Evolutionary conservation across 23 red algal species (phyloP), one percentile per base, ranked within the genome.

Genomic region (Gracilaria domingensis): DNA sequence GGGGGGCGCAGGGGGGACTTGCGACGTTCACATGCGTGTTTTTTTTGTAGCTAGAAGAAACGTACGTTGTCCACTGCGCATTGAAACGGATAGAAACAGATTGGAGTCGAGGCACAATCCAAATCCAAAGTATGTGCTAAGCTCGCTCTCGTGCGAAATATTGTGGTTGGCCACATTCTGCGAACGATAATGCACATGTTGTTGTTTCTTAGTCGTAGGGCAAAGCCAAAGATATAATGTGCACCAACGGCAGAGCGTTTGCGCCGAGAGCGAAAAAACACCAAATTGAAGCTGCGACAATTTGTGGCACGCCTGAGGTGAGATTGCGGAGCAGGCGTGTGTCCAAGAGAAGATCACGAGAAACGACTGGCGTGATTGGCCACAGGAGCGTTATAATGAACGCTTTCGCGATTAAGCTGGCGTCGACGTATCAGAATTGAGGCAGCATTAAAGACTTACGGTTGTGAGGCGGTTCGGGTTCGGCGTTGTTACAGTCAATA

Each of bases 131-230:
- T 1, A 35, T 8, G 24, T 18, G 62, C 8, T 67, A 33, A 67
- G 9, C 5, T 4, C 33, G 12, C 20, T 67, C 67, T 73, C 34
- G 35, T 73, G 67, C 67, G 28, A 40, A 35, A 73, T 73, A 35
- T 73, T 29, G 67, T 73, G 67, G 67, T 35, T 73, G 67, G 4
- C 67, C 35, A 30, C 62, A 35, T 11, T n/a, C 28, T 67, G 28
- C 13, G 28, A 67, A 67, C 33, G 33, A 67, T 18, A 29, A 16
- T 25, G 62, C 62, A 73, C 35, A 37, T 73, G 34, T 73, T 24
- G 67, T 73, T 73, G 38, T 8, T 67, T 25, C 8, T n/a, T n/a
- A n/a, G 62, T 67, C 62, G 33, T 67, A 67, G 8, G 62, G 62
- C 62, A 55, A 20, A 1, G 1, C 51, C 11, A 18, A 18, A 18